Conservation (phyloP, 192 early-diverging fungal genomes). For the Obelidium mucronatum region DNA sequence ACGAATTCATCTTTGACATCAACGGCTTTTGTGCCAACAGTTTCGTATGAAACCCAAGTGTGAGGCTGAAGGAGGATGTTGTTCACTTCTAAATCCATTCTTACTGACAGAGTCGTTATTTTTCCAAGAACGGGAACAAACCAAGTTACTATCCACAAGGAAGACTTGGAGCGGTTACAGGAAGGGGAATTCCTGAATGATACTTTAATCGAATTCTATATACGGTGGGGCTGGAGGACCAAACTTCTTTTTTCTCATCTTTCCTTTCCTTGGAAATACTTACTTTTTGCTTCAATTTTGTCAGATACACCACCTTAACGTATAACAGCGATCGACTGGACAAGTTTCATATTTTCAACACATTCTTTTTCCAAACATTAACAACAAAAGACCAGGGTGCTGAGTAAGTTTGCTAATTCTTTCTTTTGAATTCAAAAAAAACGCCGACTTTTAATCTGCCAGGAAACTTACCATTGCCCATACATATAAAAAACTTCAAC, state of each 20-base stretch:
- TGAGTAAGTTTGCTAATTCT: neutral
- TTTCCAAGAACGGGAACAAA: constrained; percentile 61
- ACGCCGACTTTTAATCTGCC: neutral
- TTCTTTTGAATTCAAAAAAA: neutral
- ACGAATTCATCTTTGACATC: too few relatives aligned
- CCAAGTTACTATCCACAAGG: constrained; percentile 66
- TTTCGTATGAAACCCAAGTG: too few relatives aligned
- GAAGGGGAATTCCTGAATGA: constrained; percentile 88
- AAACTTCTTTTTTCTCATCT: too few relatives aligned
- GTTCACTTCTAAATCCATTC: too few relatives aligned
- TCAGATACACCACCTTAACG: too few relatives aligned
- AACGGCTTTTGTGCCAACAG: too few relatives aligned
- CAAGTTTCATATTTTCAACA: constrained; percentile 83
- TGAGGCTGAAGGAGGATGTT: too few relatives aligned
- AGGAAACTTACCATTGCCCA: constrained; percentile 45
- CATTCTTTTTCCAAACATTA: constrained; percentile 80
- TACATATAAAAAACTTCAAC: constrained; percentile 70
- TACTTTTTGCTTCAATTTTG: too few relatives aligned
- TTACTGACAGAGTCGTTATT: constrained; percentile 44
- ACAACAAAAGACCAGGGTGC: constrained; percentile 46
- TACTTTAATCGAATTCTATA: constrained; percentile 86
- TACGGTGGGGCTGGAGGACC: constrained; percentile 70
- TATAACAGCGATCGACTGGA: too few relatives aligned
- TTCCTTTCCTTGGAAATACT: too few relatives aligned
- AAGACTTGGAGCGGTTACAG: constrained; percentile 72